Evolutionary conservation across 2,329 filamentous ascomycete genomes (phyloP).

Genomic region (Mycosphaerella sp.): DNA sequence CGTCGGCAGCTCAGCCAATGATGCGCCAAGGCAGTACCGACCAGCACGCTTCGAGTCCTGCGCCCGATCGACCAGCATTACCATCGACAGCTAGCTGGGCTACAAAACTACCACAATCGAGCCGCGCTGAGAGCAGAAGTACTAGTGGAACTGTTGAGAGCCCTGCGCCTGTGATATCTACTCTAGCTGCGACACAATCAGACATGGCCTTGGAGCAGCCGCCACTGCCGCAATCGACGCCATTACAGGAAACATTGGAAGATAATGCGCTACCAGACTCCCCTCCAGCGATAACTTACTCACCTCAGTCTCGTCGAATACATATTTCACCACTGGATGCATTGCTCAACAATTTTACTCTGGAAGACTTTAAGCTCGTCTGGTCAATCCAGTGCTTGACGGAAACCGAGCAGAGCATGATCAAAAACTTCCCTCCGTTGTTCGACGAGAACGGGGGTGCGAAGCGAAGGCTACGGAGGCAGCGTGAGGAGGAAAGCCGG

Average conservation of each 20-base stretch:
- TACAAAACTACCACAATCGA: conserved; percentile 59
- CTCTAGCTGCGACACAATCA: conserved; percentile 17
- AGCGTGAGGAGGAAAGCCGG: conserved; percentile 56
- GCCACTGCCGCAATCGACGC: conserved; percentile 11
- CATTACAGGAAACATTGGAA: conserved; percentile 9
- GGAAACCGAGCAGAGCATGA: conserved; percentile 46
- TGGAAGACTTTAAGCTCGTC: conserved; percentile 47
- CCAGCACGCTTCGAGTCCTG: conserved; percentile 26
- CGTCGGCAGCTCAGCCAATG: conserved; percentile 56
- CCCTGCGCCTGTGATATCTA: conserved; percentile 52
- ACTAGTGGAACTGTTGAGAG: conserved; percentile 78
- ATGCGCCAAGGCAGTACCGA: conserved; percentile 49
- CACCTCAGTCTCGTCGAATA: conserved; percentile 15
- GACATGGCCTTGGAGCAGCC: conserved; percentile 13
- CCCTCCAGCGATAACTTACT: not conserved
- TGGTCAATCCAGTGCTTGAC: conserved; percentile 46
- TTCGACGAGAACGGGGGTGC: conserved; percentile 78
- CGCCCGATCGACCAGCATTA: conserved; percentile 73
- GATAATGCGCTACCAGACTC: conserved; percentile 5
- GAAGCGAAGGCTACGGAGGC: conserved; percentile 65
- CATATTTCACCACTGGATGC: conserved; percentile 31
- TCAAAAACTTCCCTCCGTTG: conserved; percentile 62
- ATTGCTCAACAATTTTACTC: conserved; percentile 38
- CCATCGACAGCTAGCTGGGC: conserved; percentile 95
- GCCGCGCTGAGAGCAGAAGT: conserved; percentile 68